Evolutionary conservation across 495 filamentous ascomycete genomes (phyloP).

Genomic region (Xylaria sp.): DNA sequence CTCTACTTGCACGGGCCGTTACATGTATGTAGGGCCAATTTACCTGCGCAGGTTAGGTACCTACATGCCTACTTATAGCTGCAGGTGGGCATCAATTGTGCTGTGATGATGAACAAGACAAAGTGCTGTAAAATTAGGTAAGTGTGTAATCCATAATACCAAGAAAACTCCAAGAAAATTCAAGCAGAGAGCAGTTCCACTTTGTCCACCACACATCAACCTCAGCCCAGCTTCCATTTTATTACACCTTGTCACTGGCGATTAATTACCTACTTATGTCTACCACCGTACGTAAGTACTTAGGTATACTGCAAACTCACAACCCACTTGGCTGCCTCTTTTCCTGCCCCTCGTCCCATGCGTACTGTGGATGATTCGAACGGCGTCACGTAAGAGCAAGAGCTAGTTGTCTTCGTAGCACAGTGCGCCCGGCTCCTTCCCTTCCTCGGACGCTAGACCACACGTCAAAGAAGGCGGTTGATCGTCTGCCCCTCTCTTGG

Average conservation of each 20-base stretch:
- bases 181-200: constrained; percentile 11
- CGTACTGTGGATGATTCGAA: neutral
- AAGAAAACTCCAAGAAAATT: constrained; percentile 25
- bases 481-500: constrained; percentile 19
- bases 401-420: neutral
- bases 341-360: neutral
- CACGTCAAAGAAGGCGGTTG: neutral
- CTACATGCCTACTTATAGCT: neutral
- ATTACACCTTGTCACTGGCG: neutral
- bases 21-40: too few relatives aligned
- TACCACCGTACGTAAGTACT: too few relatives aligned
- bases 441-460: constrained; percentile 1
- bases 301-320: neutral
- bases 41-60: too few relatives aligned
- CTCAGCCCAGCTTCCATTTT: constrained; percentile 10
- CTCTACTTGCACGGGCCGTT: too few relatives aligned
- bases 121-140: too few relatives aligned
- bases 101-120: neutral
- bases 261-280: too few relatives aligned
- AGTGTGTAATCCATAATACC: neutral
- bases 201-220: constrained; percentile 24
- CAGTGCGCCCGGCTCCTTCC: neutral
- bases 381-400: neutral
- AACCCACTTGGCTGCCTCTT: constrained; percentile 1
- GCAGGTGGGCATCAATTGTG: neutral